Evolutionary conservation across 768 basidiomycete species (phyloP).

Genomic region (Mycena floridula): DNA sequence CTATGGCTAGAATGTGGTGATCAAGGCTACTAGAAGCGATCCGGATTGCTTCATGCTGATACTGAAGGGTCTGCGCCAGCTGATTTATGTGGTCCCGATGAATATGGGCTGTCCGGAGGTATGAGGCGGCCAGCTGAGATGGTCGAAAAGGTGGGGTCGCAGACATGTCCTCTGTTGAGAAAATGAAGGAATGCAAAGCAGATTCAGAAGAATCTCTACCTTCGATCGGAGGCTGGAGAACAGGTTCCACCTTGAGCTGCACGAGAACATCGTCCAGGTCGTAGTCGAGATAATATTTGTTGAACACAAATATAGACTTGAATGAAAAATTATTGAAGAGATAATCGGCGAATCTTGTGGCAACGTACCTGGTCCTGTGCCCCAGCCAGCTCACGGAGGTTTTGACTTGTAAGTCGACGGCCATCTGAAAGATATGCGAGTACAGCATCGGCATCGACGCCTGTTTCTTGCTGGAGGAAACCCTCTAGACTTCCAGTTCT

Average conservation of each 20-base stretch:
- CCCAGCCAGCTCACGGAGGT: constrained; percentile 71
- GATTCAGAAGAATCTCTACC: constrained; percentile 31
- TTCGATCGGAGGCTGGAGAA: constrained; percentile 65
- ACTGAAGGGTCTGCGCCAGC: constrained; percentile 44
- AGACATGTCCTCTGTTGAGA: constrained; percentile 43
- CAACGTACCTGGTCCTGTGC: constrained; percentile 64
- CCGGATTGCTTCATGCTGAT: constrained; percentile 63
- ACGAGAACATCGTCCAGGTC: constrained; percentile 59
- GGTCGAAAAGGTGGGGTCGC: constrained; percentile 71
- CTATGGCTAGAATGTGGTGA: constrained; percentile 62
- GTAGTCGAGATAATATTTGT: constrained; percentile 72
- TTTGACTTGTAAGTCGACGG: constrained; percentile 60
- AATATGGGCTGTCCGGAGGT: constrained; percentile 53
- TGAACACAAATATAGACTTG: constrained; percentile 70
- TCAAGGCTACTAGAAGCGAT: constrained; percentile 74
- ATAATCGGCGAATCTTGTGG: too few species aligned
- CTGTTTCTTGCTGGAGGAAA: constrained; percentile 68
- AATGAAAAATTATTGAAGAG: background rate
- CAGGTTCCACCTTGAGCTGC: constrained; percentile 55
- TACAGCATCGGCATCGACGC: constrained; percentile 61
- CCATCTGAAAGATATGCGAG: constrained; percentile 81
- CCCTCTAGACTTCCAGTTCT: constrained; percentile 65
- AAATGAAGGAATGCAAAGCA: constrained; percentile 2
- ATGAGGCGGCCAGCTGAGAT: constrained; percentile 60
- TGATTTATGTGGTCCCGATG: constrained; percentile 60